phyloP scores from a whole-genome alignment of 768 basidiomycete genomes.

The Termitomyces eurrhizus region DNA sequence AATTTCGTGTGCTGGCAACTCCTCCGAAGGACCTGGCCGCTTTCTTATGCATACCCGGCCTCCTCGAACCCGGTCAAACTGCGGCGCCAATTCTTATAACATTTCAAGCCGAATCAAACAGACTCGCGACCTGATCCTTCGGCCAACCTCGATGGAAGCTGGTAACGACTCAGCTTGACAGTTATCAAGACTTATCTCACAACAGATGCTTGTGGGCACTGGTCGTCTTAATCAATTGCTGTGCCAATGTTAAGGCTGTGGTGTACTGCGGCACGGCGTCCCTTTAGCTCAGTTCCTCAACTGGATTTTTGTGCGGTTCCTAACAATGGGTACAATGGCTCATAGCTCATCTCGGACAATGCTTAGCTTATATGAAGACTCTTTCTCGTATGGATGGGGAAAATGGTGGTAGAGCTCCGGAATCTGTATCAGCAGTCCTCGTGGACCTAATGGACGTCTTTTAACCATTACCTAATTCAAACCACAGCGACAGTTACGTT shows the following conservation, averaged over 20 bases:
- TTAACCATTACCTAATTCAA: constrained; percentile 5
- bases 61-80: background rate
- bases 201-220: constrained; percentile 4
- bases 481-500: constrained; percentile 11
- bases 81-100: background rate
- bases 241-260: constrained; percentile 11
- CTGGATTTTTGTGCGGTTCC: background rate
- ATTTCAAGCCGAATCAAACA: too few relatives aligned
- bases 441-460: background rate
- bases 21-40: background rate
- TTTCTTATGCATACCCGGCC: background rate
- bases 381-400: constrained; percentile 21
- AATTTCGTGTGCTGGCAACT: constrained; percentile 1
- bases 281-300: background rate
- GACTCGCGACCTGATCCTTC: background rate
- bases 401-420: constrained; percentile 21
- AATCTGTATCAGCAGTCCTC: constrained; percentile 18
- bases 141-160: background rate
- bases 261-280: background rate
- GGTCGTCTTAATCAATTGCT: constrained; percentile 10
- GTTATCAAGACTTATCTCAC: background rate
- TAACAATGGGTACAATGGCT: background rate
- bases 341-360: constrained; percentile 25
- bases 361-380: constrained; percentile 29
- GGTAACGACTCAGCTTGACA: background rate